These are phyloP conservation scores for Stylosanthes scabra DNA, from an alignment of 331 rosid species.

Conservation along the genomic window DNA sequence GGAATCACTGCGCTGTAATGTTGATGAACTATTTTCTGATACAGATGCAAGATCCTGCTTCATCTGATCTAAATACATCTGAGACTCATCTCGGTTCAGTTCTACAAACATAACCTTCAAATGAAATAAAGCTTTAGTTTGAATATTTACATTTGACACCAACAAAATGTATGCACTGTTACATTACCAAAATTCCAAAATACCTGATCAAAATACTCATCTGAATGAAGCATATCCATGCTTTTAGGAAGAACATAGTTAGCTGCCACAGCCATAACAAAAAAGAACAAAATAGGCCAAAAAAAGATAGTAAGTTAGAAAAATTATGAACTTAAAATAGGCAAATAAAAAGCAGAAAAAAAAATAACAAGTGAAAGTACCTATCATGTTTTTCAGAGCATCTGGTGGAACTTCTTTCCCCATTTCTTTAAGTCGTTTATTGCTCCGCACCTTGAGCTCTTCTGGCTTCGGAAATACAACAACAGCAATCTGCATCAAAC, in stretches of 20 bases:
- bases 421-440: constrained; percentile 53
- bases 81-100: constrained; percentile 52
- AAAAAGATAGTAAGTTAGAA: constrained; percentile 3
- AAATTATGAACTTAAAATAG: constrained; percentile 9
- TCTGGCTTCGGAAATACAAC: constrained; percentile 62
- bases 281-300: constrained; percentile 3
- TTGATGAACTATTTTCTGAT: constrained; percentile 33
- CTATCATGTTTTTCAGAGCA: constrained; percentile 58
- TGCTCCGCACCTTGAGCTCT: constrained; percentile 51
- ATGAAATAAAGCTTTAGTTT: constrained; percentile 27
- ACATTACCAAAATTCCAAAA: constrained; percentile 18
- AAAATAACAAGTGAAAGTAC: constrained; percentile 31
- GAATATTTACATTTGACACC: constrained; percentile 5
- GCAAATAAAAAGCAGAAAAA: constrained; percentile 13
- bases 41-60: constrained; percentile 34
- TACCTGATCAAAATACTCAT: constrained; percentile 62
- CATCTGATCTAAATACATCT: constrained; percentile 59
- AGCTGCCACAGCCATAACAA: constrained; percentile 38
- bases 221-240: constrained; percentile 59
- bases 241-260: constrained; percentile 61
- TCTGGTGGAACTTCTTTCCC: constrained; percentile 61
- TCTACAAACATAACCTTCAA: constrained; percentile 62
- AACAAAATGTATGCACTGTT: constrained; percentile 19
- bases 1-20: constrained; percentile 26
- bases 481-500: constrained; percentile 52